phyloP scores from a whole-genome alignment of 2,329 filamentous ascomycete species.

The Cladosporium sp. region DNA sequence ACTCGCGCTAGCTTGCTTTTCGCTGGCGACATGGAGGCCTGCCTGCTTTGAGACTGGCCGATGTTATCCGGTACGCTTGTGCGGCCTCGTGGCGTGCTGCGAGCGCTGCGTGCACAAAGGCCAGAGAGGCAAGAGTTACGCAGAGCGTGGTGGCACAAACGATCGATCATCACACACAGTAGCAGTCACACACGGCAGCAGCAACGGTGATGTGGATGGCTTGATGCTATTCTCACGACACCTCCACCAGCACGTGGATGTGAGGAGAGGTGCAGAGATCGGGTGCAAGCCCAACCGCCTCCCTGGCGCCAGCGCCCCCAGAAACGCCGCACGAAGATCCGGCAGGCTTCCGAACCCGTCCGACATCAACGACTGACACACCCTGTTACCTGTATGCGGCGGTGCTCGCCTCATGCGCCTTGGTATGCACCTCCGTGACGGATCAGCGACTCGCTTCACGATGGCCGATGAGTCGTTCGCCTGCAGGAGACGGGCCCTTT shows the following conservation, averaged over 20 bases:
- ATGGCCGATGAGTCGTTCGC: not conserved
- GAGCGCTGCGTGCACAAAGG: conserved; percentile 2
- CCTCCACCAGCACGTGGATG: conserved; percentile 18
- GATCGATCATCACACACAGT: conserved; percentile 6
- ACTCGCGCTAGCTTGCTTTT: conserved; percentile 14
- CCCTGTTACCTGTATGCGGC: not conserved
- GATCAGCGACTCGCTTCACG: not conserved
- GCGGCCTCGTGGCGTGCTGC: conserved; percentile 20
- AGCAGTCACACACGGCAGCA: not conserved
- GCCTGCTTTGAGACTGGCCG: conserved; percentile 16
- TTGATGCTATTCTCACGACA: not conserved
- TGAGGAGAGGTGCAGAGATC: conserved; percentile 16
- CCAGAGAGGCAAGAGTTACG: not conserved
- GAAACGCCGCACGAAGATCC: conserved; percentile 14
- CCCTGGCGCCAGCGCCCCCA: conserved; percentile 17
- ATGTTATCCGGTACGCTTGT: conserved; percentile 21
- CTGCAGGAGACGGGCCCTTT: conserved; percentile 11
- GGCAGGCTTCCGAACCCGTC: conserved; percentile 15
- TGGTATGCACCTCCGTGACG: not conserved
- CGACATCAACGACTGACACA: conserved; percentile 7
- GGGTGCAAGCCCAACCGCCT: not conserved
- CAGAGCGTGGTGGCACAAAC: not conserved
- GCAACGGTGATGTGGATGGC: not conserved
- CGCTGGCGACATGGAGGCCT: conserved; percentile 9
- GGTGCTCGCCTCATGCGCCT: conserved; percentile 1